A percentile compares a stretch with the other conserved stretches of the same genome.
Conservation (phyloP, 1,284 basidiomycete genomes). For the Golubevia pallescens region DNA sequence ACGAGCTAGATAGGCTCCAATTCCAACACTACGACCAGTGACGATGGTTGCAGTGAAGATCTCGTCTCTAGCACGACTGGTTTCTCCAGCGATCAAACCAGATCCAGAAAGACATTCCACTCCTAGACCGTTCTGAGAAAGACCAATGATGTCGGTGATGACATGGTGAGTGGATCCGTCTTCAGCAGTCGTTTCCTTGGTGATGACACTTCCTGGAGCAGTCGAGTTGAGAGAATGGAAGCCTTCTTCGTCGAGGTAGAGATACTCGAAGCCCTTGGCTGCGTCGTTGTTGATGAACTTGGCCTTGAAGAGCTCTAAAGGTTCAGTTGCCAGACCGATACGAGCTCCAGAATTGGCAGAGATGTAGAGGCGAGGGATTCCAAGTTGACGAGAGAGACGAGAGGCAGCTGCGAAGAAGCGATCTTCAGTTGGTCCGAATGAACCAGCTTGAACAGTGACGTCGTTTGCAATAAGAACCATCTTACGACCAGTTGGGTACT, state of each 20-base stretch:
- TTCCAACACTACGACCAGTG: conserved; percentile 97
- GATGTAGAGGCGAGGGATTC: conserved; percentile 92
- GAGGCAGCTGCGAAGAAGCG: conserved; percentile 95
- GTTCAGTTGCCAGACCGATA: conserved; percentile 93
- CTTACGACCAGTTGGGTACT: conserved; percentile 86
- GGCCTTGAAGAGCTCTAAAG: conserved; percentile 84
- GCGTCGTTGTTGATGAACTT: conserved; percentile 86
- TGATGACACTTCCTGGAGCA: conserved; percentile 75
- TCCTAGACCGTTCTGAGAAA: conserved; percentile 89
- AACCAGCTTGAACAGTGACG: conserved; percentile 98
- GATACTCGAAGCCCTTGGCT: conserved; percentile 94
- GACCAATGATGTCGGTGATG: conserved; percentile 94
- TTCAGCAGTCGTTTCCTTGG: conserved; percentile 78
- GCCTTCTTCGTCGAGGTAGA: conserved; percentile 75
- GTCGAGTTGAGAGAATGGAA: conserved; percentile 69
- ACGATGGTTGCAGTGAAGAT: conserved; percentile 99
- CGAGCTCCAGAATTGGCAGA: conserved; percentile 98
- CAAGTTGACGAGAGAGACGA: conserved; percentile 85
- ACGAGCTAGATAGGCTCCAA: conserved; percentile 97
- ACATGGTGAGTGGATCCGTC: conserved; percentile 86
- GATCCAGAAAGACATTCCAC: conserved; percentile 95
- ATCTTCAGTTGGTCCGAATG: conserved; percentile 94
- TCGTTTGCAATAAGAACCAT: conserved; percentile 95
- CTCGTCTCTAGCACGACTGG: conserved; percentile 95
- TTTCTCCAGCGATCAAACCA: conserved; percentile 97